Percentiles rank a stretch among this genome's conserved stretches.
These are phyloP conservation scores for Chimonanthus salicifolius DNA, from an alignment of 164 flowering plant species.

Conservation along the genomic window DNA sequence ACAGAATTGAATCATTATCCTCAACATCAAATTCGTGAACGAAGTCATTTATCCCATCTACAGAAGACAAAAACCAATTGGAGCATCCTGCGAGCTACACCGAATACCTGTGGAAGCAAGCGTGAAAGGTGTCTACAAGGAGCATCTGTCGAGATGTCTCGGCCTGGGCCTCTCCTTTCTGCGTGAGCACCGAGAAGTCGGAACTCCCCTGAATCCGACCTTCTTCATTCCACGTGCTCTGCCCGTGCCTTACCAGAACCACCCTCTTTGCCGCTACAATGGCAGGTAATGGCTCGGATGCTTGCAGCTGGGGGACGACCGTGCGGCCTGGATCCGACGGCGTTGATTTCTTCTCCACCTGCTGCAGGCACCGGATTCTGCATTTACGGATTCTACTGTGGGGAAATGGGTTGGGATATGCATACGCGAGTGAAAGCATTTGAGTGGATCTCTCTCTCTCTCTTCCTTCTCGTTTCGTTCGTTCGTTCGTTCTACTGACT, in stretches of 20 bases:
- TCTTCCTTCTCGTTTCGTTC: neutral
- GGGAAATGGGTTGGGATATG: neutral
- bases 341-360: conserved; percentile 5
- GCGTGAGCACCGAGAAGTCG: conserved; percentile 72
- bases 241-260: conserved; percentile 91
- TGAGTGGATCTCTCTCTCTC: neutral
- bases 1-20: neutral
- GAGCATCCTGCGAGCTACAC: neutral
- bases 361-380: conserved; percentile 2
- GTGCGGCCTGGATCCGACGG: neutral
- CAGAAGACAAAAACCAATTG: neutral
- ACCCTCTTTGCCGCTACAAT: conserved; percentile 64
- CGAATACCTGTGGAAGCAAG: conserved; percentile 63
- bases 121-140: conserved; percentile 62
- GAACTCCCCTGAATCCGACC: conserved; percentile 98
- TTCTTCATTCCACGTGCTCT: conserved; percentile 96
- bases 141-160: conserved; percentile 93
- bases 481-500: neutral
- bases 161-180: conserved; percentile 88
- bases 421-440: neutral
- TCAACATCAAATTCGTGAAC: neutral
- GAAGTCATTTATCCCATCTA: neutral
- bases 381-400: neutral
- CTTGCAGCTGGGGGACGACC: conserved; percentile 11
- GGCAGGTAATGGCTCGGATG: conserved; percentile 39